Evolutionary conservation across 2,329 filamentous ascomycete species (phyloP).

Genomic region (Sporothrix phasma): DNA sequence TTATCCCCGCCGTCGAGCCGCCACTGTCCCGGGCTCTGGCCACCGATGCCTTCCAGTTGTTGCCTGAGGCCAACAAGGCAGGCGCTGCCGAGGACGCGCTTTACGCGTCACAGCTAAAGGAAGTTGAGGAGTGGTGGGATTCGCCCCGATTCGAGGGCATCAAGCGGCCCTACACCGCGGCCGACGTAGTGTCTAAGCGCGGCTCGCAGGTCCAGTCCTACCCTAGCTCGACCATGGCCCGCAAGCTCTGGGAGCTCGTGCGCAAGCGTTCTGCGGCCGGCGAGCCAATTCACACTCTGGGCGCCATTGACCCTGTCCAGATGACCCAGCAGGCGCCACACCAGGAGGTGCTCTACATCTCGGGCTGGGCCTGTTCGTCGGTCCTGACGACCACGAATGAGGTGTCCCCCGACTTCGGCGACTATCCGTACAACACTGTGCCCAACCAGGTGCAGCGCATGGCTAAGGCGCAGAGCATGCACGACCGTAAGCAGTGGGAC

Average conservation of each 20-base stretch:
- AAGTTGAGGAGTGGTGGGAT: conserved; percentile 86
- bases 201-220: conserved; percentile 81
- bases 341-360: conserved; percentile 92
- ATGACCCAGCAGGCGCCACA: conserved; percentile 98
- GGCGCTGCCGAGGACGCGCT: conserved; percentile 75
- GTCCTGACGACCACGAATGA: conserved; percentile 91
- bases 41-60: conserved; percentile 75
- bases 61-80: conserved; percentile 66
- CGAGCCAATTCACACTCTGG: conserved; percentile 82
- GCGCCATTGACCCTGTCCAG: conserved; percentile 95
- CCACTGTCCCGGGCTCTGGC: conserved; percentile 52
- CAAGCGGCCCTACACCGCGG: conserved; percentile 80
- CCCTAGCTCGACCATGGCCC: conserved; percentile 86
- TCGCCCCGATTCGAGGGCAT: conserved; percentile 79
- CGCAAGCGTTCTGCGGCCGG: conserved; percentile 67
- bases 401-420: conserved; percentile 93
- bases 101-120: conserved; percentile 71
- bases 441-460: conserved; percentile 95
- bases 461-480: conserved; percentile 92
- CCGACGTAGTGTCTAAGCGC: conserved; percentile 86
- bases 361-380: conserved; percentile 94
- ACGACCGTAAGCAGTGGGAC: conserved; percentile 94
- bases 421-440: conserved; percentile 98
- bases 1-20: conserved; percentile 42
- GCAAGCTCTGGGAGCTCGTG: conserved; percentile 86